Conservation (phyloP, 345 rosid species). For the Ceriops tagal region DNA sequence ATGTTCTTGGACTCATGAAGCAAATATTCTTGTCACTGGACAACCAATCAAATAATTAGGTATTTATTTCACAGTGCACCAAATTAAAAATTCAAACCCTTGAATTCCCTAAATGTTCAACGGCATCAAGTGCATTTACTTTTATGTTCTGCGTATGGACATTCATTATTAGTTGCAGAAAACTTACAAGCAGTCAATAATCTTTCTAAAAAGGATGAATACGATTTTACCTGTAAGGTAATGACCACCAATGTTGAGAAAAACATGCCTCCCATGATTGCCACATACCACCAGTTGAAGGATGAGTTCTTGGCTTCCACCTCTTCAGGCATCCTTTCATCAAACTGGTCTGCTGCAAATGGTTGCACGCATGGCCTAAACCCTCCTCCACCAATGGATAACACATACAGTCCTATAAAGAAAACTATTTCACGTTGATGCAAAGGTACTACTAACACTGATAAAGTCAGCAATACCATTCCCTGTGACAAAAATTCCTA, state of each 20-base stretch:
- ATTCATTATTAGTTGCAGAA: too few relatives aligned
- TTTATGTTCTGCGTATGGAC: too few relatives aligned
- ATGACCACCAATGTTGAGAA: conserved; percentile 32
- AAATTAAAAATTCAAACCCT: too few relatives aligned
- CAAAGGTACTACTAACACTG: conserved; percentile 52
- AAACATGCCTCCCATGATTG: conserved; percentile 46
- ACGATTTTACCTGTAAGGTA: conserved; percentile 55
- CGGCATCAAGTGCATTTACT: too few relatives aligned
- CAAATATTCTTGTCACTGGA: too few relatives aligned
- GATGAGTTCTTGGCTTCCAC: conserved; percentile 76
- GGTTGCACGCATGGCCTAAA: conserved; percentile 93
- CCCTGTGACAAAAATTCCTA: conserved; percentile 42
- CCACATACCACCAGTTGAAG: conserved; percentile 89
- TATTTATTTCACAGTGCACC: too few relatives aligned
- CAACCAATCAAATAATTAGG: too few relatives aligned
- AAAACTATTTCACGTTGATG: conserved; percentile 43
- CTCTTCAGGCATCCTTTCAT: conserved; percentile 53
- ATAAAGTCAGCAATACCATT: conserved; percentile 53
- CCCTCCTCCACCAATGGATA: conserved; percentile 88
- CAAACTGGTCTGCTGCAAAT: conserved; percentile 91
- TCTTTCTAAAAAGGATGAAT: too few relatives aligned
- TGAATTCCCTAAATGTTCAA: too few relatives aligned
- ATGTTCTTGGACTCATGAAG: too few relatives aligned
- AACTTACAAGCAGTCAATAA: too few relatives aligned
- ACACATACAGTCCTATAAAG: conserved; percentile 58